A percentile compares a stretch with the other conserved stretches of the same genome.
phyloP scores from a whole-genome alignment of 2,329 filamentous ascomycete species.

The Trichoderma simmonsii region DNA sequence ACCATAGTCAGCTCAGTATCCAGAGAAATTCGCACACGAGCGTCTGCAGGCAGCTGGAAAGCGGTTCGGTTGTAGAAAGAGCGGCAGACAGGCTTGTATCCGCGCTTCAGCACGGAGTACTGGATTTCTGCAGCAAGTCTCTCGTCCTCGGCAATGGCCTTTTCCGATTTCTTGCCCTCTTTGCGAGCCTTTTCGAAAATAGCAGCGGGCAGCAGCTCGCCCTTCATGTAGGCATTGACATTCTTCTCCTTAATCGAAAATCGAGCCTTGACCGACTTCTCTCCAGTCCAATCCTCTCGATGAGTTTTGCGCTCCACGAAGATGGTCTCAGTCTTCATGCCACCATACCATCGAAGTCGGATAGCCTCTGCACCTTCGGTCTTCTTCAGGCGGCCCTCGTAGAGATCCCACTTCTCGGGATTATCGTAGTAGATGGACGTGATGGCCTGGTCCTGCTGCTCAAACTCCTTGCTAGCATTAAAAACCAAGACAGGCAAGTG shows the following conservation, averaged over 20 bases:
- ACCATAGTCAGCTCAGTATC: slow-evolving; percentile 95
- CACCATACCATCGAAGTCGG: slow-evolving; percentile 93
- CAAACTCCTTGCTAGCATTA: slow-evolving; percentile 95
- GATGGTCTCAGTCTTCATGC: slow-evolving; percentile 91
- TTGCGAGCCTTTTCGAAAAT: slow-evolving; percentile 97
- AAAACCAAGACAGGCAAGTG: slow-evolving; percentile 96
- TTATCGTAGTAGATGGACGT: slow-evolving; percentile 99
- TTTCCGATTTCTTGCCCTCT: slow-evolving; percentile 89
- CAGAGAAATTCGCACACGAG: slow-evolving; percentile 90
- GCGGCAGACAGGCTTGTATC: slow-evolving; percentile 83
- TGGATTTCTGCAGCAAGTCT: slow-evolving; percentile 88
- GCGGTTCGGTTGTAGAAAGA: slow-evolving; percentile 98
- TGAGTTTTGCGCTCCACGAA: slow-evolving; percentile 98
- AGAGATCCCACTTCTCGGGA: slow-evolving; percentile 87
- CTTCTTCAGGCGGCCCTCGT: slow-evolving; percentile 93
- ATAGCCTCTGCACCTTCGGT: slow-evolving; percentile 97
- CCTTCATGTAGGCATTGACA: slow-evolving; percentile 84
- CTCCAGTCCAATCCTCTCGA: slow-evolving; percentile 97
- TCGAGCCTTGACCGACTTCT: slow-evolving; percentile 97
- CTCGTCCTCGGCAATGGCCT: slow-evolving; percentile 88
- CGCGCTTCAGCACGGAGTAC: slow-evolving; percentile 84
- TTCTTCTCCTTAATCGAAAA: slow-evolving; percentile 97
- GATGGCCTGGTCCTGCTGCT: slow-evolving; percentile 85
- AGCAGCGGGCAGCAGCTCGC: slow-evolving; percentile 77
- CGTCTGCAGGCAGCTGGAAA: slow-evolving; percentile 95